phyloP scores from a whole-genome alignment of 352 stramenopile genomes.

The Thalassiosira livingstoniorum region DNA sequence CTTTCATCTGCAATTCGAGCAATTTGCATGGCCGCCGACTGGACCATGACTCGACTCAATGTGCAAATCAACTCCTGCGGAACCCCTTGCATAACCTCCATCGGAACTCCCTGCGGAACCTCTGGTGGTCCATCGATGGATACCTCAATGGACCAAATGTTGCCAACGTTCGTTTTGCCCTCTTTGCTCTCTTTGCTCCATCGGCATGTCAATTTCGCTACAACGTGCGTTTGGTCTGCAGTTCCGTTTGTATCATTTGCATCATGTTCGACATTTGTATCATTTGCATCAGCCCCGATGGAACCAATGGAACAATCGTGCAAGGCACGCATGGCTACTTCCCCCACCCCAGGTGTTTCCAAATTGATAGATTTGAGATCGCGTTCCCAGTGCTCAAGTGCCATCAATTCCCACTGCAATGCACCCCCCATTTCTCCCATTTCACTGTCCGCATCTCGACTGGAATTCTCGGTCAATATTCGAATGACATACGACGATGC shows the following conservation, averaged over 20 bases:
- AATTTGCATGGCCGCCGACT: slow-evolving; percentile 32
- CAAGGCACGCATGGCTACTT: slow-evolving; percentile 21
- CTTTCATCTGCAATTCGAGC: background rate
- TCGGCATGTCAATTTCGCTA: slow-evolving; percentile 16
- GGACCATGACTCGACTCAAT: slow-evolving; percentile 46
- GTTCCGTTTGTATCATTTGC: background rate
- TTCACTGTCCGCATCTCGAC: background rate
- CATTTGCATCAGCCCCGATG: background rate
- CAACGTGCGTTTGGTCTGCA: background rate
- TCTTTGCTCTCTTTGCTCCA: slow-evolving; percentile 14
- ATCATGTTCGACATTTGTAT: background rate
- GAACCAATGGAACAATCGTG: no score
- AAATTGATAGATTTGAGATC: background rate
- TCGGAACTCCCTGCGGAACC: background rate
- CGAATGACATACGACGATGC: slow-evolving; percentile 42
- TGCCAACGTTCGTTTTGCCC: background rate
- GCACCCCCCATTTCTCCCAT: background rate
- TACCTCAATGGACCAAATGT: slow-evolving; percentile 42
- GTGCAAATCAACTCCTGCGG: slow-evolving; percentile 42
- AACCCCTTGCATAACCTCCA: background rate
- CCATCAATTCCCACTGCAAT: slow-evolving; percentile 33
- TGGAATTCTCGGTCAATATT: slow-evolving; percentile 1
- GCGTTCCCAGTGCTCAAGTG: slow-evolving; percentile 26
- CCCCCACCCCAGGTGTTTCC: background rate
- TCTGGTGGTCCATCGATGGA: no score